These are phyloP conservation scores for Pyrus pyrifolia DNA, from an alignment of 306 rosid genomes.

Conservation along the genomic window DNA sequence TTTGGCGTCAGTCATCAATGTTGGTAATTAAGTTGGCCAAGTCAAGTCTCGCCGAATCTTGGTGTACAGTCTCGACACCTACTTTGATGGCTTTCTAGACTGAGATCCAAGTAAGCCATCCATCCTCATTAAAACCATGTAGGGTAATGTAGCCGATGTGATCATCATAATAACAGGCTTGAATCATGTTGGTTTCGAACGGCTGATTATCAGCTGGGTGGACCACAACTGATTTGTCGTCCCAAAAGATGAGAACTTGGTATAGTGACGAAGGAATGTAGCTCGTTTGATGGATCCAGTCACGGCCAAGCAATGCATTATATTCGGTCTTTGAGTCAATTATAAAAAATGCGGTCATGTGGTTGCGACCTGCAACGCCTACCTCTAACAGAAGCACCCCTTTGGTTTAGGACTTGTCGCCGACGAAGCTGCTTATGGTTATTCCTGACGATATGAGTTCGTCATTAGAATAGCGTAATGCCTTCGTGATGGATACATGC, in stretches of 20 bases:
- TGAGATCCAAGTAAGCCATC: accelerated
- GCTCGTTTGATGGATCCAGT: no score
- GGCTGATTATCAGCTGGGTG: accelerated
- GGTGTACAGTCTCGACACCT: accelerated
- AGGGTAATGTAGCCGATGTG: accelerated
- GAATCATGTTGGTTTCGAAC: no score
- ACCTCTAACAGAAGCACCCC: no score
- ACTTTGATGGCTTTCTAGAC: no score
- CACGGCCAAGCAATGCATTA: accelerated
- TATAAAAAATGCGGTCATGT: no score
- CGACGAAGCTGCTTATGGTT: accelerated
- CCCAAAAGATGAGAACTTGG: no score
- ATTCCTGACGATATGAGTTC: no score
- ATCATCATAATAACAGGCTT: accelerated
- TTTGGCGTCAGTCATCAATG: accelerated
- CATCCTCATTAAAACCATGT: accelerated
- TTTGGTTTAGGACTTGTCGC: accelerated
- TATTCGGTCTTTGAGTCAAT: no score
- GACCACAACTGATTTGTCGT: no score
- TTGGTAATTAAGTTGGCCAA: accelerated
- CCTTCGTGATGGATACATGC: no score
- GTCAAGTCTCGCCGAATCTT: accelerated
- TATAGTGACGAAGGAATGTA: no score
- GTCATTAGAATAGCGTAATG: no score
- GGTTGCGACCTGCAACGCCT: accelerated